Evolutionary conservation across 768 basidiomycete species (phyloP), one percentile per base, ranked within the genome.

Genomic region (Tulasnella sp.): DNA sequence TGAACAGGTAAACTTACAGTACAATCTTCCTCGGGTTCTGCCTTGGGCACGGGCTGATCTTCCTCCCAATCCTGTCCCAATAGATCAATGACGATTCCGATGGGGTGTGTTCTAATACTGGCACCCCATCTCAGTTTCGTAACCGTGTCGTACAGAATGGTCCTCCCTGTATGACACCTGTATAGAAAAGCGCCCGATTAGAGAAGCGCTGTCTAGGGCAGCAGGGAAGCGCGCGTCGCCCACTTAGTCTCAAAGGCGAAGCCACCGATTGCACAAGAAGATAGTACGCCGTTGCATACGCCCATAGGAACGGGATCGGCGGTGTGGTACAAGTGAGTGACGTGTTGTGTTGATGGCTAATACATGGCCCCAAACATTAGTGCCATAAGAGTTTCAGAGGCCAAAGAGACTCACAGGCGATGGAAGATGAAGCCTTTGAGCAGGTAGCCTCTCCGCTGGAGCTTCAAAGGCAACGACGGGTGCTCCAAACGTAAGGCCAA

Each of bases 291-390:
- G 15, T 74, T 92, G 66, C 90, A 92, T 0, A 77, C 77, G 1
- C 87, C 89, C 81, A 88, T 87, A 2, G 94, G 80, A 31, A 97
- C 88, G 0, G 92, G 92, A 75, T 98, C 94, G 19, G 85, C 93
- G 0, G 87, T 97, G 68, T 97, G 86, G 66, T 87, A 94, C 4
- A 97, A 76, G 66, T 97, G 92, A 10, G 62, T 62, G 44, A 62
- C 44, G 48, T 62, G 62, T 38, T 25, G 38, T 4, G 44, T 52
- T 8, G 59, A 52, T 19, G 62, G 62, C 61, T 62, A 38, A 46
- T 44, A 5, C 5, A 38, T 38, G 34, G 34, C 34, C 7, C 15
- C 34, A 38, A 15, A 38, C 15, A 38, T 38, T 5, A 5, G 34
- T 38, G 27, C 22, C 34, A 7, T 38, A 15, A 15, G 15, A 38